Base-by-base conservation (phyloP, 2,329 filamentous ascomycete genomes). In the Cercospora sp. region DNA sequence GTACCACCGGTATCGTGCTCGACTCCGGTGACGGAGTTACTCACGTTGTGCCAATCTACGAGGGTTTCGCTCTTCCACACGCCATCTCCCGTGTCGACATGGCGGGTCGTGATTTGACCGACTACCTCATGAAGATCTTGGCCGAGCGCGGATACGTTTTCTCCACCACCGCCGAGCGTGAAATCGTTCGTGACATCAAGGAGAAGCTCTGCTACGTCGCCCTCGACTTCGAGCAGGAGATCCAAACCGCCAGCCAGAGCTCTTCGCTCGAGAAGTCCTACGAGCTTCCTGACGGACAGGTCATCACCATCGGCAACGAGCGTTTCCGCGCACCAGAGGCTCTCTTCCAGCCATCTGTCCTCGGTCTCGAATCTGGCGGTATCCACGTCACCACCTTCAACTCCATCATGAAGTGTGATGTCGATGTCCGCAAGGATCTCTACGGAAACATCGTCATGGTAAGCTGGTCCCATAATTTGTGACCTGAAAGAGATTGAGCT, bases 361-460 rank as follows among this genome's bases (percentile, higher is more conserved):
- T 99, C 78, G 95, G 95, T 90, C 94, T 97, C 80, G 95, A 99
- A 87, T 93, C 90, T 84, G 94, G 94, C 81, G 95, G 95, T 86
- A 98, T 99, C 86, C 95, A 98, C 87, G 94, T 97, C 82, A 98
- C 94, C 82, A 98, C 95, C 79, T 98, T 97, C 92, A 98, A 98
- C 91, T 98, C 95, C 80, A 97, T 99, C 91, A 98, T 98, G 93
- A 99, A 99, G 92, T 98, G 95, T 85, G 95, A 99, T 85, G 94
- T 99, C 84, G 95, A 99, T 84, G 95, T 99, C 85, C 92, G 95
- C 88, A 98, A 98, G 91, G 95, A 98, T 85, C 90, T 99, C 77
- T 99, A 99, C 86, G 94, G 94, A 84, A 99, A 99, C 91, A 98
- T 99, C 82, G 95, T 99, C 87, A 98, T 98, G 95, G 94, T 97